Conservation (phyloP, 441 rosid species). For the Bocquillonia castaneifolia region DNA sequence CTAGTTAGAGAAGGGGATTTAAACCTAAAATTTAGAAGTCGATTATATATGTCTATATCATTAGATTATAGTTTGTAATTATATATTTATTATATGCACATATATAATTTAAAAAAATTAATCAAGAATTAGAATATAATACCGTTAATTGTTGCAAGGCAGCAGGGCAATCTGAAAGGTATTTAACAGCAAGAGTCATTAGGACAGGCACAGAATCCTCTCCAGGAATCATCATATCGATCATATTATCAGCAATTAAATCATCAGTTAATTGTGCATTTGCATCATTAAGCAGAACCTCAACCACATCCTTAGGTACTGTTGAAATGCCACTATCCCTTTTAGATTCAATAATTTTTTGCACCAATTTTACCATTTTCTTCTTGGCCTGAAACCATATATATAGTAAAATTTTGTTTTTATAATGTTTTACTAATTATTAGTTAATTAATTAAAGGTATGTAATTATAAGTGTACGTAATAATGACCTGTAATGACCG, state of each 20-base stretch:
- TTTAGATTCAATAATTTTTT: conserved; percentile 45
- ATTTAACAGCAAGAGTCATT: conserved; percentile 79
- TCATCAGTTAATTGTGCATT: conserved; percentile 55
- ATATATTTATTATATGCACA: too few species aligned
- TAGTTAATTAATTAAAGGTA: too few species aligned
- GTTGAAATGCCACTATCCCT: conserved; percentile 32
- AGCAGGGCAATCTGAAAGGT: conserved; percentile 74
- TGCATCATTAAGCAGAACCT: conserved; percentile 56
- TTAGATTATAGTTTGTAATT: too few species aligned
- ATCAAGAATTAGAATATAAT: background rate
- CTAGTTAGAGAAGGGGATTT: too few species aligned
- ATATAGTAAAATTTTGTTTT: too few species aligned
- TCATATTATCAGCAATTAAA: conserved; percentile 77
- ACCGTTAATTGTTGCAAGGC: conserved; percentile 72
- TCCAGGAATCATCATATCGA: conserved; percentile 98
- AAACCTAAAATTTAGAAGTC: too few species aligned
- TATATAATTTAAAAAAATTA: background rate
- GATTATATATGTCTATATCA: too few species aligned
- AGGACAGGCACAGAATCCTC: conserved; percentile 96
- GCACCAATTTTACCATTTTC: conserved; percentile 70
- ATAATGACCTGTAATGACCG: conserved; percentile 62
- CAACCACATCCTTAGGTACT: conserved; percentile 55
- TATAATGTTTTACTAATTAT: too few species aligned
- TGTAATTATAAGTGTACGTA: background rate
- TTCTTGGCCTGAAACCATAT: conserved; percentile 62